phyloP scores from a whole-genome alignment of 208 protist genomes.

The Phytomonas sp. region DNA sequence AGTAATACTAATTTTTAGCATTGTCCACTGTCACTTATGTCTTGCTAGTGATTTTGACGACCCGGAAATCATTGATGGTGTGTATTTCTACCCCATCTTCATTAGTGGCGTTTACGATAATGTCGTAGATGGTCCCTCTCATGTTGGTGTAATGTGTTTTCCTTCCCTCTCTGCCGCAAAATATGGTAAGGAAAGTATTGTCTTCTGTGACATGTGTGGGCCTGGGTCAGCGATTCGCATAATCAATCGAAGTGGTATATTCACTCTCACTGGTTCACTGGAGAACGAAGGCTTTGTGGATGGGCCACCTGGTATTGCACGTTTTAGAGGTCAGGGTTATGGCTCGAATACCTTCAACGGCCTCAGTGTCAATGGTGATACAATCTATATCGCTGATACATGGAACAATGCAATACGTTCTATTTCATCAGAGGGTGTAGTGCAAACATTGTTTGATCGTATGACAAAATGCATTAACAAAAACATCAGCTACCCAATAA shows the following conservation, averaged over 20 bases:
- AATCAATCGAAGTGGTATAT: slow-evolving; percentile 27
- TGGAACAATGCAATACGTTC: slow-evolving; percentile 42
- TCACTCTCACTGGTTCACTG: slow-evolving; percentile 35
- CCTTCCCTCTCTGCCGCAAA: slow-evolving; percentile 20
- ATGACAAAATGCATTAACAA: not conserved
- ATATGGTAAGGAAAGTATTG: slow-evolving; percentile 10
- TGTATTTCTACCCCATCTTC: slow-evolving; percentile 26
- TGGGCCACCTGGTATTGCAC: slow-evolving; percentile 14
- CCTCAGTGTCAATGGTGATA: slow-evolving; percentile 13
- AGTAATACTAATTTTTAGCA: not conserved
- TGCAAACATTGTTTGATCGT: slow-evolving; percentile 19
- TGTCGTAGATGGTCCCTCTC: slow-evolving; percentile 28
- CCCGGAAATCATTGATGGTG: not conserved
- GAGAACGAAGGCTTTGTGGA: slow-evolving; percentile 18
- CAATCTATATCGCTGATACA: slow-evolving; percentile 45
- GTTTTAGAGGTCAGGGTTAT: slow-evolving; percentile 23
- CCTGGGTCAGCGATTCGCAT: slow-evolving; percentile 33
- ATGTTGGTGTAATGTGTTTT: slow-evolving; percentile 32
- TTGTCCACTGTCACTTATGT: not conserved
- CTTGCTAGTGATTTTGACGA: not conserved
- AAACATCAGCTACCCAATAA: not conserved
- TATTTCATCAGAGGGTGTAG: slow-evolving; percentile 19
- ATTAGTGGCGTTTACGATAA: slow-evolving; percentile 3
- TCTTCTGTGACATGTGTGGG: slow-evolving; percentile 46
- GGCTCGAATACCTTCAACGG: slow-evolving; percentile 13